Evolutionary conservation across 495 filamentous ascomycete species (phyloP), one percentile per base, ranked within the genome.

Genomic region (Endocarpon pusillum): DNA sequence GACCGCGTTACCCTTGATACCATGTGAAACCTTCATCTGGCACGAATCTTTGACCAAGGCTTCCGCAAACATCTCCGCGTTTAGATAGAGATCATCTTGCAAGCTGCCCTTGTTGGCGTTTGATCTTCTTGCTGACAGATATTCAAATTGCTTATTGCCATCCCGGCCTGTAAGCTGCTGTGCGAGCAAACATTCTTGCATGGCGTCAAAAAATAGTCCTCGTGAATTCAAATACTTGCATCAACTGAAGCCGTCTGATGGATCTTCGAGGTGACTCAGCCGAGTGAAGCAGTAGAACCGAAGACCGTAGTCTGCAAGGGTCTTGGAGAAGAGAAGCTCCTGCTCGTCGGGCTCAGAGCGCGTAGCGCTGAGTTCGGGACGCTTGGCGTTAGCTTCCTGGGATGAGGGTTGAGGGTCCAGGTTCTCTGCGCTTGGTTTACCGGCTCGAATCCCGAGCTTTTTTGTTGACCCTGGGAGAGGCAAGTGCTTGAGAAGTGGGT

Each of bases 81-180:
- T n/a, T n/a, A n/a, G n/a, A n/a, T n/a, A n/a, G n/a, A n/a, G n/a
- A n/a, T n/a, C n/a, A n/a, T n/a, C n/a, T n/a, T n/a, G n/a, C n/a
- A n/a, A n/a, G n/a, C n/a, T n/a, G n/a, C n/a, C n/a, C n/a, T n/a
- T n/a, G n/a, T n/a, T n/a, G n/a, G n/a, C n/a, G n/a, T n/a, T n/a
- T n/a, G n/a, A n/a, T n/a, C n/a, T n/a, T n/a, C n/a, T n/a, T n/a
- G n/a, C n/a, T n/a, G n/a, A n/a, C n/a, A n/a, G n/a, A 20, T 42
- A 42, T n/a, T 5, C 34, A 17, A n/a, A 36, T 36, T 9, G 40
- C 40, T 10, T 31, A 25, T 15, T 42, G 30, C 20, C 37, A 32
- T 32, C 28, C 15, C 12, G 28, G n/a, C n/a, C 28, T 24, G 11
- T 29, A 34, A 12, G 20, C 20, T 33, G 32, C 32, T 33, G 15